Conservation (phyloP, 768 basidiomycete species). For the Phaeotremella fagi region DNA sequence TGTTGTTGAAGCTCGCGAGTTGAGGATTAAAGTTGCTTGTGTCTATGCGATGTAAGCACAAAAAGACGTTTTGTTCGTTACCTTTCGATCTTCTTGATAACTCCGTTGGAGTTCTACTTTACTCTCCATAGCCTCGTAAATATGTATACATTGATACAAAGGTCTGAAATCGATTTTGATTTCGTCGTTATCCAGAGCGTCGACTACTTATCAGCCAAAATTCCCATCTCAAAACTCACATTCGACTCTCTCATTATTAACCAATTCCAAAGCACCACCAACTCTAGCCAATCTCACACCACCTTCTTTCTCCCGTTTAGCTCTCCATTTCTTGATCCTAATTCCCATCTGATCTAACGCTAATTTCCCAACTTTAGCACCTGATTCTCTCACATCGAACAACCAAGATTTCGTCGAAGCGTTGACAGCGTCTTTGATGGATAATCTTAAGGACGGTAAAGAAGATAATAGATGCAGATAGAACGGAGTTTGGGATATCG, state of each 20-base stretch:
- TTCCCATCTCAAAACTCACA: conserved; percentile 57
- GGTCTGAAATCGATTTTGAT: conserved; percentile 89
- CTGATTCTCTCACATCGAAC: conserved; percentile 84
- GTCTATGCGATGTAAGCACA: conserved; percentile 55
- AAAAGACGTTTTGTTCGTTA: too few species aligned
- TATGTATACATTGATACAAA: conserved; percentile 93
- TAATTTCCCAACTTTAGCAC: conserved; percentile 74
- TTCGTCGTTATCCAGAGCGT: conserved; percentile 85
- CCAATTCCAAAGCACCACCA: conserved; percentile 85
- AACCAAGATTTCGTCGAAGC: conserved; percentile 96
- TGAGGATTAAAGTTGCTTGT: conserved; percentile 93
- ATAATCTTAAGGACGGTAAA: conserved; percentile 77
- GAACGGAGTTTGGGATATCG: conserved; percentile 85
- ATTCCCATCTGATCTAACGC: conserved; percentile 86
- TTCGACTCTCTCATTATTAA: conserved; percentile 89
- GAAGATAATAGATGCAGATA: conserved; percentile 88
- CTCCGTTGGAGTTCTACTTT: conserved; percentile 81
- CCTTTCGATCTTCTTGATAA: conserved; percentile 97
- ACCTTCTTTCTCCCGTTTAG: conserved; percentile 76
- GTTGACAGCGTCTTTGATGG: conserved; percentile 89
- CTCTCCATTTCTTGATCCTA: conserved; percentile 75
- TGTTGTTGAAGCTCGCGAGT: conserved; percentile 44
- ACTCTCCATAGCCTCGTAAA: conserved; percentile 86
- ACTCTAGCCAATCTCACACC: conserved; percentile 70
- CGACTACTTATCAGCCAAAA: conserved; percentile 54